Evolutionary conservation across 2,329 filamentous ascomycete species (phyloP).

Genomic region (Clonostachys sp.): DNA sequence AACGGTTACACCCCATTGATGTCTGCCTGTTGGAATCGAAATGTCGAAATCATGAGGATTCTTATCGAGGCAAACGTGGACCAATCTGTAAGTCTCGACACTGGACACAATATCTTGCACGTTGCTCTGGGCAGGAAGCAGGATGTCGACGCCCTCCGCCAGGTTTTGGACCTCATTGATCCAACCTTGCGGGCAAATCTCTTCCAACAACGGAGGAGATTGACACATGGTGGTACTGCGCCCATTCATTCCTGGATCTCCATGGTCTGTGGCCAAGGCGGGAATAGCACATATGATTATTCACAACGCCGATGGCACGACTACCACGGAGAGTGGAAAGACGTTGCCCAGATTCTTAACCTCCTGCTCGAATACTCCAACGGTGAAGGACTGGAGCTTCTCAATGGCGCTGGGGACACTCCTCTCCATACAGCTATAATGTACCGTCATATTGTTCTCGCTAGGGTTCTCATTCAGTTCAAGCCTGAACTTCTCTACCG

Average conservation of each 20-base stretch:
- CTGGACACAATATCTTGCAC: conserved; percentile 67
- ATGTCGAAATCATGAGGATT: conserved; percentile 48
- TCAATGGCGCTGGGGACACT: conserved; percentile 63
- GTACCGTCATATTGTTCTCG: conserved; percentile 23
- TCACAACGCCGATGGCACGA: conserved; percentile 6
- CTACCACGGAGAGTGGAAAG: conserved; percentile 9
- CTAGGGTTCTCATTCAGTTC: conserved; percentile 43
- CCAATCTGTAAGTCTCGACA: conserved; percentile 56
- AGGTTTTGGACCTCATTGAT: conserved; percentile 55
- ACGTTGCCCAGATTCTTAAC: conserved; percentile 34
- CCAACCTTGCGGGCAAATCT: conserved; percentile 49
- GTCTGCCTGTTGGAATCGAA: conserved; percentile 56
- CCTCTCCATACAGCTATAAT: conserved; percentile 54
- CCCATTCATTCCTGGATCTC: conserved; percentile 60
- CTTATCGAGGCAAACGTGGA: conserved; percentile 68
- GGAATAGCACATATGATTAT: conserved; percentile 5
- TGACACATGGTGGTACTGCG: conserved; percentile 48
- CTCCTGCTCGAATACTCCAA: conserved; percentile 41
- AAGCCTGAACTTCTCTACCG: conserved; percentile 58
- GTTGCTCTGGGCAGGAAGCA: conserved; percentile 32
- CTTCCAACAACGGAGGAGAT: conserved; percentile 52
- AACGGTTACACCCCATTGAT: conserved; percentile 63
- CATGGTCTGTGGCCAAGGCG: conserved; percentile 11
- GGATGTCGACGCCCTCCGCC: conserved; percentile 26
- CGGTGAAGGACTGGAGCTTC: conserved; percentile 48